phyloP scores from a whole-genome alignment of 148 eudicot genomes.

The Rheum nobile region DNA sequence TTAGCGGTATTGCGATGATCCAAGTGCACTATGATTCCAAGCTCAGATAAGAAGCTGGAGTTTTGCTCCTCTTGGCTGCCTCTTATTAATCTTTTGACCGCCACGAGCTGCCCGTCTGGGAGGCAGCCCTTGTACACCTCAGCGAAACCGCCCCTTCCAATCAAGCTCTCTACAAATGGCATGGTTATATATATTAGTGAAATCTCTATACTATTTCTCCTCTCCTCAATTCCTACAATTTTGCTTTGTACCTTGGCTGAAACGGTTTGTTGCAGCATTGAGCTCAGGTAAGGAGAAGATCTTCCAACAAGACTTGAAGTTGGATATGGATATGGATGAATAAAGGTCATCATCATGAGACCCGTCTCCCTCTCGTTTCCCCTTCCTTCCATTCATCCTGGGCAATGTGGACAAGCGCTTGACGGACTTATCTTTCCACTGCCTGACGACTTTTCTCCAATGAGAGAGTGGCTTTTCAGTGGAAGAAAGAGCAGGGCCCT shows the following conservation, averaged over 20 bases:
- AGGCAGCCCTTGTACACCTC: slow-evolving; percentile 65
- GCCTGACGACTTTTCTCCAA: slow-evolving; percentile 38
- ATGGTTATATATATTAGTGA: too few relatives aligned
- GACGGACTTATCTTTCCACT: slow-evolving; percentile 42
- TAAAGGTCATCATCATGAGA: slow-evolving; percentile 9
- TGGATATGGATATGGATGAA: slow-evolving; percentile 17
- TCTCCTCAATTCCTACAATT: background rate
- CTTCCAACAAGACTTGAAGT: slow-evolving; percentile 52
- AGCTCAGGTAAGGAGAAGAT: slow-evolving; percentile 58
- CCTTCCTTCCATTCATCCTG: slow-evolving; percentile 30
- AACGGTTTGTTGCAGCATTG: slow-evolving; percentile 48
- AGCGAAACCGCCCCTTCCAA: slow-evolving; percentile 75
- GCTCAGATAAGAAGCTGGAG: slow-evolving; percentile 54
- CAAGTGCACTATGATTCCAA: slow-evolving; percentile 75
- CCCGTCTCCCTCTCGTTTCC: slow-evolving; percentile 24
- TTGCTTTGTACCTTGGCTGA: slow-evolving; percentile 67
- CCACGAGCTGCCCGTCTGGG: slow-evolving; percentile 49
- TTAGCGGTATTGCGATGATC: slow-evolving; percentile 78
- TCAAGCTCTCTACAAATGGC: slow-evolving; percentile 62
- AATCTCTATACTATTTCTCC: background rate
- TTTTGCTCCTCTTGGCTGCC: slow-evolving; percentile 51
- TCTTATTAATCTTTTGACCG: slow-evolving; percentile 48
- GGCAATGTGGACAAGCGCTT: slow-evolving; percentile 40
- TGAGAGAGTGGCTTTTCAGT: slow-evolving; percentile 28
- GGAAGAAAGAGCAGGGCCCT: slow-evolving; percentile 5